These are phyloP conservation scores for Colletotrichum sp. DNA, from an alignment of 2,329 filamentous ascomycete species.

Conservation along the genomic window DNA sequence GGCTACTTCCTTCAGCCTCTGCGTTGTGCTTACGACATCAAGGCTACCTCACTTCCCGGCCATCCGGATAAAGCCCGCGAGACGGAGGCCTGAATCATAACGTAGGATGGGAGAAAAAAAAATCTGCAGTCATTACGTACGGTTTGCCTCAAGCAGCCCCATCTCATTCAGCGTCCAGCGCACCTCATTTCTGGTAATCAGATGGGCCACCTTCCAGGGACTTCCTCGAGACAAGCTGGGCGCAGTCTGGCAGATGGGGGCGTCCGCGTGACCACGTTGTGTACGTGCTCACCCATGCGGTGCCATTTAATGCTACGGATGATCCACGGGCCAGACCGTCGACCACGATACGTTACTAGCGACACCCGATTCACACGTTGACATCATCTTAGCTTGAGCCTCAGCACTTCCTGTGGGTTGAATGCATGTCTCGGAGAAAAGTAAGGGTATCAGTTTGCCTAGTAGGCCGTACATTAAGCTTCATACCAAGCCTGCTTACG, in stretches of 20 bases:
- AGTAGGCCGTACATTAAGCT: background rate
- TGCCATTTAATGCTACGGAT: slow-evolving; percentile 2
- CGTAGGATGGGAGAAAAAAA: background rate
- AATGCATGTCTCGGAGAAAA: background rate
- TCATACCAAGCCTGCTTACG: background rate
- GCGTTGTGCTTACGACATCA: slow-evolving; percentile 4
- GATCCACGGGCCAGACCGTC: slow-evolving; percentile 17
- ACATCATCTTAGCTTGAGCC: slow-evolving; percentile 8
- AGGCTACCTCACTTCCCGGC: background rate
- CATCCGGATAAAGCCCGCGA: background rate
- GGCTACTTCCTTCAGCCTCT: background rate
- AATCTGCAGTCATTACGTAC: background rate
- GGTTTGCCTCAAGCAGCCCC: background rate
- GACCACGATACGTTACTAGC: background rate
- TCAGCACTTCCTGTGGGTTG: background rate
- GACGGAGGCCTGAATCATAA: background rate
- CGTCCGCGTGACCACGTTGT: slow-evolving; percentile 5
- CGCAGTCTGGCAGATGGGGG: slow-evolving; percentile 4
- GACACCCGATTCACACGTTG: background rate
- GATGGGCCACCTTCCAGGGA: background rate
- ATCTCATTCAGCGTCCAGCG: background rate
- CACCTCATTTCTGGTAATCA: background rate
- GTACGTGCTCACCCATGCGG: background rate
- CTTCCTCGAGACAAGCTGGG: background rate
- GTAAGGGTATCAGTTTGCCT: background rate